Conservation (phyloP, 1,139 yeast genomes). For the Hansenula anomala region DNA sequence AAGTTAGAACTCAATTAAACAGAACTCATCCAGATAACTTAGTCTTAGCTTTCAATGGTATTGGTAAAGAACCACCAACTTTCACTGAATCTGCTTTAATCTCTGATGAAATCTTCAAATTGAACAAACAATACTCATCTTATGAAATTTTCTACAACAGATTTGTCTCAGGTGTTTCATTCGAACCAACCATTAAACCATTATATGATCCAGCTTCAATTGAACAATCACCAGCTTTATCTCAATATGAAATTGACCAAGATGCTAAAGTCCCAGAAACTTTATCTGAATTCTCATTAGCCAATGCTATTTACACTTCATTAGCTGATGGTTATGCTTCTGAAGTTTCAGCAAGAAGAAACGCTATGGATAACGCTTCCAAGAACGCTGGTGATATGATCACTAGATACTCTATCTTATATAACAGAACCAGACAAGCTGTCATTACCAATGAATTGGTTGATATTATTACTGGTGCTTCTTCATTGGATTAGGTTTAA, state of each 20-base stretch:
- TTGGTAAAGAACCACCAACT: slow-evolving; percentile 96
- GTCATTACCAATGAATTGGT: slow-evolving; percentile 99
- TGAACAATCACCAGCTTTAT: slow-evolving; percentile 81
- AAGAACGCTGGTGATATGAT: slow-evolving; percentile 99
- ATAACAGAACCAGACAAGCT: slow-evolving; percentile 99
- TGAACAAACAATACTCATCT: slow-evolving; percentile 62
- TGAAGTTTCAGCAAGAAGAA: slow-evolving; percentile 97
- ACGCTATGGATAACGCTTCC: slow-evolving; percentile 99
- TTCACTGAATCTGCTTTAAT: slow-evolving; percentile 86
- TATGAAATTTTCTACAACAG: slow-evolving; percentile 83
- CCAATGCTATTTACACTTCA: slow-evolving; percentile 87
- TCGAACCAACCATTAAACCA: slow-evolving; percentile 73
- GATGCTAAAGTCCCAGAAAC: slow-evolving; percentile 56
- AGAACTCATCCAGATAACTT: slow-evolving; percentile 74
- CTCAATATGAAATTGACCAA: slow-evolving; percentile 83
- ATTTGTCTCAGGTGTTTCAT: slow-evolving; percentile 83
- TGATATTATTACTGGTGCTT: slow-evolving; percentile 99
- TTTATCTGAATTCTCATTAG: slow-evolving; percentile 80
- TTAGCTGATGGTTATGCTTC: slow-evolving; percentile 98
- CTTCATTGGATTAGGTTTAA: slow-evolving; percentile 74
- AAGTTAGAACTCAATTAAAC: slow-evolving; percentile 79
- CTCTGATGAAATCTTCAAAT: slow-evolving; percentile 73
- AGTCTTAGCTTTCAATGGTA: slow-evolving; percentile 77
- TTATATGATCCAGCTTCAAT: slow-evolving; percentile 70
- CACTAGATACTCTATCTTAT: slow-evolving; percentile 88